Conservation (phyloP, 768 basidiomycete species). For the Calocybe gangraenosa region DNA sequence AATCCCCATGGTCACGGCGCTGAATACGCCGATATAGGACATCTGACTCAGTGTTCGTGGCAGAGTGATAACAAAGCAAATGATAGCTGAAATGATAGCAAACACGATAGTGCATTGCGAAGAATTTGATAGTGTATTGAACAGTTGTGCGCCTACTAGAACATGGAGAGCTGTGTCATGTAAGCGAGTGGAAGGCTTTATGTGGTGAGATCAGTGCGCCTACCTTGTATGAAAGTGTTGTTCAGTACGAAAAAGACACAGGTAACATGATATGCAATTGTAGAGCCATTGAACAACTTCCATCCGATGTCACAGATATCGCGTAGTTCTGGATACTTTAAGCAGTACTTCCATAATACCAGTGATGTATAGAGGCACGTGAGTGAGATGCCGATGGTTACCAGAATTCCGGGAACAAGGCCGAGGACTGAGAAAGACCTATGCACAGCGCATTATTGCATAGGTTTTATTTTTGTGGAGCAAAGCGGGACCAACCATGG, state of each 20-base stretch:
- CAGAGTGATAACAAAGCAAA: constrained; percentile 38
- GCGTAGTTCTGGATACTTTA: constrained; percentile 43
- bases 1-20: constrained; percentile 41
- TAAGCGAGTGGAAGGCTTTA: background rate
- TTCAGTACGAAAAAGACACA: constrained; percentile 51
- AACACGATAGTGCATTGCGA: constrained; percentile 38
- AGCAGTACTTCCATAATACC: constrained; percentile 42
- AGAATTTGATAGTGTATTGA: constrained; percentile 41
- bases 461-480: no score
- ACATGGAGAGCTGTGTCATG: constrained; percentile 33
- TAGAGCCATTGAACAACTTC: constrained; percentile 41
- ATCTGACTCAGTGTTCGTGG: constrained; percentile 42
- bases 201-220: background rate
- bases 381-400: constrained; percentile 35
- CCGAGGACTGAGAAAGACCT: constrained; percentile 44
- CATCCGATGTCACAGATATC: constrained; percentile 51
- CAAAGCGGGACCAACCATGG: no score
- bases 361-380: constrained; percentile 43
- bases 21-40: constrained; percentile 34
- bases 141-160: constrained; percentile 40
- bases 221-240: constrained; percentile 52
- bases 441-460: no score
- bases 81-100: constrained; percentile 26
- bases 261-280: constrained; percentile 45
- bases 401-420: constrained; percentile 37